Conservation (phyloP, 495 filamentous ascomycete species). For the Lepraria neglecta region DNA sequence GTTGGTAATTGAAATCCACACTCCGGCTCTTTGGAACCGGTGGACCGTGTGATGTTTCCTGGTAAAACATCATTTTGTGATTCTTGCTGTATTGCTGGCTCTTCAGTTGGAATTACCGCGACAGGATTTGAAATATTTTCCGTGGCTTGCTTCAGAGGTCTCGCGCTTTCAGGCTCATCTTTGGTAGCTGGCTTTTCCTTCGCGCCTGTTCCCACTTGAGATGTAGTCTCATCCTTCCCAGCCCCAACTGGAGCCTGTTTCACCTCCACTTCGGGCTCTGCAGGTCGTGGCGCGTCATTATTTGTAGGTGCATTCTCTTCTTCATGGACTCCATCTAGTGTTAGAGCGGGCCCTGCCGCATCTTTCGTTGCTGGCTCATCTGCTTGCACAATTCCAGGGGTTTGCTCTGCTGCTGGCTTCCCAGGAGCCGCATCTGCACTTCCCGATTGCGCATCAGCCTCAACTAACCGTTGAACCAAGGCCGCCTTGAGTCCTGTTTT, state of each 20-base stretch:
- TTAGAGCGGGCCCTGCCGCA: conserved; percentile 15
- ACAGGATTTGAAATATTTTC: neutral
- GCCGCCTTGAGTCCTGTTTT: conserved; percentile 43
- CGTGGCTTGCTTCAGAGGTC: neutral
- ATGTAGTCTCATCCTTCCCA: neutral
- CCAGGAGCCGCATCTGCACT: conserved; percentile 15
- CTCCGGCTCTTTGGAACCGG: conserved; percentile 4
- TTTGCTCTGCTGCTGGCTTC: neutral
- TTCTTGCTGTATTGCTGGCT: neutral
- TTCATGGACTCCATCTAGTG: conserved; percentile 18
- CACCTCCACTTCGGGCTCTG: neutral
- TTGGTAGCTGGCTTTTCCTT: neutral
- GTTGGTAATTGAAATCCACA: conserved; percentile 13
- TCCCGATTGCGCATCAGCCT: conserved; percentile 36
- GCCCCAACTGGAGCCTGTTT: neutral
- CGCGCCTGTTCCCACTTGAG: neutral
- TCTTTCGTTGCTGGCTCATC: conserved; percentile 23
- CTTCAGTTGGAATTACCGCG: neutral
- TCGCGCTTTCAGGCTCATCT: neutral
- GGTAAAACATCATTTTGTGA: neutral
- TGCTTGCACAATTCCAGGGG: neutral
- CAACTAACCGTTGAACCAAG: conserved; percentile 40
- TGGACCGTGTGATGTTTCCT: neutral
- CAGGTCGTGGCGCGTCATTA: conserved; percentile 11
- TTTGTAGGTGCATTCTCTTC: conserved; percentile 3